Evolutionary conservation across 148 eudicot genomes (phyloP).

Genomic region (Rheum nobile): DNA sequence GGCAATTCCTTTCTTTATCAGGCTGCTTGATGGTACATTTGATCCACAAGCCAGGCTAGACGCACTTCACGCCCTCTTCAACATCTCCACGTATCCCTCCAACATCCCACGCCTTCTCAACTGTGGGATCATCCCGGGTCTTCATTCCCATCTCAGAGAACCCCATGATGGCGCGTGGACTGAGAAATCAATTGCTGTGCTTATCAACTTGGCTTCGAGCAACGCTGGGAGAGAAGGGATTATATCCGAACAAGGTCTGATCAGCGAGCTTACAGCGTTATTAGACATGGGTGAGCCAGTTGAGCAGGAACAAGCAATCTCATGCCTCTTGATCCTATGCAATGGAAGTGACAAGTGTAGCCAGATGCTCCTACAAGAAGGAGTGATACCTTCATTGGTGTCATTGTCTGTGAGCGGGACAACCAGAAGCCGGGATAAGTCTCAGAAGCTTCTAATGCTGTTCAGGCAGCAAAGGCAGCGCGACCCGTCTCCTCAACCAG

Average conservation of each 20-base stretch:
- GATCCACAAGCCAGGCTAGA: constrained; percentile 62
- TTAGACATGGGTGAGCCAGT: constrained; percentile 71
- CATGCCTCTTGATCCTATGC: constrained; percentile 68
- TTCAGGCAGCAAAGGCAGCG: constrained; percentile 89
- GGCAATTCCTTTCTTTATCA: constrained; percentile 59
- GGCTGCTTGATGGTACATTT: constrained; percentile 32
- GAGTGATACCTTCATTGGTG: constrained; percentile 90
- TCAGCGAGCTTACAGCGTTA: constrained; percentile 49
- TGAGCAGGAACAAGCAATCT: constrained; percentile 84
- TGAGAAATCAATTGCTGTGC: constrained; percentile 74
- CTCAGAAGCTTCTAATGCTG: constrained; percentile 81
- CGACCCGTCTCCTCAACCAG: constrained; percentile 39
- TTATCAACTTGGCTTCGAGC: constrained; percentile 59
- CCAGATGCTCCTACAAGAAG: constrained; percentile 90
- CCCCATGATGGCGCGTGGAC: constrained; percentile 47
- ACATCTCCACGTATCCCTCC: constrained; percentile 51
- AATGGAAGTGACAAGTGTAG: constrained; percentile 65
- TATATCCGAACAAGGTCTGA: constrained; percentile 29
- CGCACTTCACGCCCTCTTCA: constrained; percentile 76
- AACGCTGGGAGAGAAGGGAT: constrained; percentile 51
- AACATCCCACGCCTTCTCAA: constrained; percentile 62
- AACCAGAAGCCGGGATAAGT: constrained; percentile 71
- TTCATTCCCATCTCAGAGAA: constrained; percentile 38
- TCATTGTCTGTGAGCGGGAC: constrained; percentile 89
- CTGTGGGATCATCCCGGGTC: constrained; percentile 47